Percentiles rank a stretch among this genome's conserved stretches.
Conservation (phyloP, 2,329 filamentous ascomycete species). For the Thermoascus crustaceus region DNA sequence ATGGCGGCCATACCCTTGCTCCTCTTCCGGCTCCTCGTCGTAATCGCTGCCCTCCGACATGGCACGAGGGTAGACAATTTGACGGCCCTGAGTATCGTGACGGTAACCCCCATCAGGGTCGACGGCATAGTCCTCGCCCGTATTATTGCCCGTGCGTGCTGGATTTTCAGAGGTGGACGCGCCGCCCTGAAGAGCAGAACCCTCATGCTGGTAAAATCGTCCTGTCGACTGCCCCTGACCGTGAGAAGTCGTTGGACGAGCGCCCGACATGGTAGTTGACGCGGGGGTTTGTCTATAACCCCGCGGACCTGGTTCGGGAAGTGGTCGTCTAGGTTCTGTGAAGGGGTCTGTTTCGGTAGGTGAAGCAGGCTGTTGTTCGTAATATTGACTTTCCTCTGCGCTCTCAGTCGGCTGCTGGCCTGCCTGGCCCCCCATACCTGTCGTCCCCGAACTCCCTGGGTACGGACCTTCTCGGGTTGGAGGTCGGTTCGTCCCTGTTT, state of each 20-base stretch:
- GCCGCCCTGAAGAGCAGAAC: conserved; percentile 23
- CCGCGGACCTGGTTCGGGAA: conserved; percentile 29
- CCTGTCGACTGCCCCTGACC: conserved; percentile 28
- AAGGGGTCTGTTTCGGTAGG: conserved; percentile 57
- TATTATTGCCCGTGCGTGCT: conserved; percentile 49
- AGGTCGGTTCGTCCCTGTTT: conserved; percentile 41
- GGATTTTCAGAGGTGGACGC: conserved; percentile 38
- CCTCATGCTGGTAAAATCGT: conserved; percentile 34
- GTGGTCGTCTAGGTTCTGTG: conserved; percentile 39
- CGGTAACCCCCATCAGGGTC: conserved; percentile 55
- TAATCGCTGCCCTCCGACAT: conserved; percentile 46
- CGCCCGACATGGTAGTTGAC: conserved; percentile 18
- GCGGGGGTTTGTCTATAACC: conserved; percentile 23
- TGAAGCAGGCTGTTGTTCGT: conserved; percentile 41
- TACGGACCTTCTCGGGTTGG: conserved; percentile 40
- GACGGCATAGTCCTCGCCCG: conserved; percentile 60
- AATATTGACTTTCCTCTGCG: conserved; percentile 42
- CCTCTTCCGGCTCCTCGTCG: conserved; percentile 41
- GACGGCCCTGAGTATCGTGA: conserved; percentile 53
- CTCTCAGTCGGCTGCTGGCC: conserved; percentile 21
- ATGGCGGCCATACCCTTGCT: conserved; percentile 41
- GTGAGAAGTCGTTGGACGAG: conserved; percentile 16
- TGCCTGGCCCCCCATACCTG: conserved; percentile 22
- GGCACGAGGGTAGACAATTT: conserved; percentile 46
- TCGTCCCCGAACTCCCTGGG: conserved; percentile 25